phyloP scores from a whole-genome alignment of 2,329 filamentous ascomycete species.

The Sporothrix brunneoviolacea region DNA sequence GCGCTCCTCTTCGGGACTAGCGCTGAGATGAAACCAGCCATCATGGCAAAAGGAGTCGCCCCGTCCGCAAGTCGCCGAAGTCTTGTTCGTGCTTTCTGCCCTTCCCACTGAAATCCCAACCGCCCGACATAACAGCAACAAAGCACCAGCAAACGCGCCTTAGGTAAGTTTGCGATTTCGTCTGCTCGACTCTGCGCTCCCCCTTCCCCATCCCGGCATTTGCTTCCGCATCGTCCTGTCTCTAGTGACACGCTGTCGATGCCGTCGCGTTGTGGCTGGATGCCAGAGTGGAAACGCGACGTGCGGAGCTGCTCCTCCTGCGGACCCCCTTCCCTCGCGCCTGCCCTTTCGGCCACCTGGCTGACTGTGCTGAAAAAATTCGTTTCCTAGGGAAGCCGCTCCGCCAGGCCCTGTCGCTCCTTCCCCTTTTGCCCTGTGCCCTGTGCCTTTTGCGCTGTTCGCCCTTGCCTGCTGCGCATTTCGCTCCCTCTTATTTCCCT shows the following conservation, averaged over 20 bases:
- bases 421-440: background rate
- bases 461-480: too few relatives aligned
- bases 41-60: slow-evolving; percentile 5
- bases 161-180: slow-evolving; percentile 29
- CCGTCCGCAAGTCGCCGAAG: background rate
- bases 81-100: background rate
- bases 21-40: slow-evolving; percentile 13
- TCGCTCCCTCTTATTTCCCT: too few relatives aligned
- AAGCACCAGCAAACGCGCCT: slow-evolving; percentile 17
- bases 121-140: slow-evolving; percentile 16
- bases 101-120: slow-evolving; percentile 15
- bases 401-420: background rate
- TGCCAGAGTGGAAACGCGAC: slow-evolving; percentile 20
- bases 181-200: slow-evolving; percentile 19
- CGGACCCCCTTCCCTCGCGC: slow-evolving; percentile 16
- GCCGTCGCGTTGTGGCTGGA: slow-evolving; percentile 20
- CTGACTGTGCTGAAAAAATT: background rate
- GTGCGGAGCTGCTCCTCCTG: slow-evolving; percentile 4
- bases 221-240: slow-evolving; percentile 4
- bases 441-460: background rate
- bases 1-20: slow-evolving; percentile 8
- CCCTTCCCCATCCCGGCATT: slow-evolving; percentile 23
- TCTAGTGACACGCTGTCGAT: slow-evolving; percentile 23
- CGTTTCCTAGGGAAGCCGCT: background rate
- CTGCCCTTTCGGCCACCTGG: background rate